Base-by-base conservation (phyloP, 768 basidiomycete genomes). In the Suillus tomentosus region DNA sequence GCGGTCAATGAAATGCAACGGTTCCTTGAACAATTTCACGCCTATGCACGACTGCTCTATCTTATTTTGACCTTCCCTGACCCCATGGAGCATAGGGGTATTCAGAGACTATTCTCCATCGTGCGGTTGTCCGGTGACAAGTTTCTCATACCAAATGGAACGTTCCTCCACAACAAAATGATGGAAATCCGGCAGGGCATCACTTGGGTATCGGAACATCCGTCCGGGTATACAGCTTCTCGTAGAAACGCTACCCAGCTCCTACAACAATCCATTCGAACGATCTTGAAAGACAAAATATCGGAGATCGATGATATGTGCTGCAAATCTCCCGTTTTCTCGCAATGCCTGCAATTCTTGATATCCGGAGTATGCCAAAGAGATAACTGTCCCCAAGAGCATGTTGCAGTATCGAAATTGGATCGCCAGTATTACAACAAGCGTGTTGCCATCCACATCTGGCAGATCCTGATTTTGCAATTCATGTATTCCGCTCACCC, bases 381-480 rank as follows among this genome's bases (percentile, higher is more conserved):
- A 6, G 3, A 1, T 0, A 36, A 63, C 3, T 87, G 85, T 63
- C 70, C 70, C 3, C 71, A 76, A 47, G 73, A 78, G 14, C 85
- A 85, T 62, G 60, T 77, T 36, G 56, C 58, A 15, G 19, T 68
- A 0, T 54, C 74, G 2, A 66, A 74, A 22, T 62, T 75, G 56
- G 72, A 69, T 40, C 40, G 70, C 3, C 67, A 67, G 22, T 76
- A 74, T 68, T 86, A 80, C 57, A 81, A 82, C 50, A 24, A 68
- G n/a, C 79, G 80, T 13, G 70, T 86, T 8, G 72, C 79, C 5
- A 69, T 84, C 36, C 80, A 84, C 66, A 63, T 88, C 2, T 79
- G 80, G 54, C 84, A 86, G 57, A 80, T 87, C 1, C 67, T 78
- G 55, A 83, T 87, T 15, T 76, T 82, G 48, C 78, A 84, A 34